A percentile compares a stretch with the other conserved stretches of the same genome.
These are phyloP conservation scores for Alternaria ethzedia DNA, from an alignment of 2,329 filamentous ascomycete genomes.

Conservation along the genomic window DNA sequence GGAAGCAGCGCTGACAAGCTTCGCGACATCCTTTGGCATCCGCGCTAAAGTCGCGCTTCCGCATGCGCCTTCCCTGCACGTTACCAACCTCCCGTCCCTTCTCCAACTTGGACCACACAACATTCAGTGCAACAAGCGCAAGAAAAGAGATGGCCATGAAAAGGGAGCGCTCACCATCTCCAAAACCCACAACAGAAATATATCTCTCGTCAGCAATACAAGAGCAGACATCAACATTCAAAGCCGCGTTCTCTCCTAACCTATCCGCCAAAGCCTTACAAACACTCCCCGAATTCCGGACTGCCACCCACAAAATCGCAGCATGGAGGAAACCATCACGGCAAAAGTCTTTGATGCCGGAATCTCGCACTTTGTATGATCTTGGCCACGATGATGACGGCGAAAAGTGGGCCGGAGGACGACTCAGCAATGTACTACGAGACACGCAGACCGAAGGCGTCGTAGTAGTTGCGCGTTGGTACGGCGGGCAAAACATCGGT, in stretches of 20 bases:
- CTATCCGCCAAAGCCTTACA: slow-evolving; percentile 52
- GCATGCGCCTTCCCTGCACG: neutral
- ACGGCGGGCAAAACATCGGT: slow-evolving; percentile 60
- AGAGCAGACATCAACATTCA: slow-evolving; percentile 60
- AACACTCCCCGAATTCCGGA: slow-evolving; percentile 50
- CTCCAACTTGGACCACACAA: neutral
- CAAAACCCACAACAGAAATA: slow-evolving; percentile 34
- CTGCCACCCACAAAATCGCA: slow-evolving; percentile 59
- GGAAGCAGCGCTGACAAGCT: neutral
- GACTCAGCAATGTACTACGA: slow-evolving; percentile 55
- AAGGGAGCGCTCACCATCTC: slow-evolving; percentile 30
- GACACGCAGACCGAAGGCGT: slow-evolving; percentile 53
- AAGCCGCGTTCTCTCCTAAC: slow-evolving; percentile 57
- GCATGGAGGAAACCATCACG: slow-evolving; percentile 58
- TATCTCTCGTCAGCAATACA: slow-evolving; percentile 55
- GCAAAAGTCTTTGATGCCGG: slow-evolving; percentile 53
- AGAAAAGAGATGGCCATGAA: slow-evolving; percentile 39
- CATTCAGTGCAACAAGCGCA: neutral
- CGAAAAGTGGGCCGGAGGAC: slow-evolving; percentile 59
- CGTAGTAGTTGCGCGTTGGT: slow-evolving; percentile 62
- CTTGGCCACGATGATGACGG: slow-evolving; percentile 61
- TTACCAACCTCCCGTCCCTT: slow-evolving; percentile 3
- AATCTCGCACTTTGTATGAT: slow-evolving; percentile 48
- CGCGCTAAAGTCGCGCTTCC: slow-evolving; percentile 12
- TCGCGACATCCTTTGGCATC: slow-evolving; percentile 14